Percentiles rank a stretch among this genome's conserved stretches.
phyloP scores from a whole-genome alignment of 768 basidiomycete species.

The Asterophora parasitica region DNA sequence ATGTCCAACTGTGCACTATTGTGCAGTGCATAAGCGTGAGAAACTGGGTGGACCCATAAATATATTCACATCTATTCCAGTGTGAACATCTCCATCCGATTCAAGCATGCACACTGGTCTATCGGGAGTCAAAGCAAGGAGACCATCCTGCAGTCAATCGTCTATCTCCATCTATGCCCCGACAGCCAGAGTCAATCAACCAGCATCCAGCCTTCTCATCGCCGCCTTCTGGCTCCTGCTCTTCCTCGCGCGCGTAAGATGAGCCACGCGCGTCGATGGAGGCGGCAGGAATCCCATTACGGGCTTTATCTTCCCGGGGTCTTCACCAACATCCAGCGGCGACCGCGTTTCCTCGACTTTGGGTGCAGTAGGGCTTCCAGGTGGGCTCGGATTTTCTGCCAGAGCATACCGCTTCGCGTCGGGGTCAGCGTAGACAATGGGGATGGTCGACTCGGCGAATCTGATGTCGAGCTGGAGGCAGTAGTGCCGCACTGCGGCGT shows the following conservation, averaged over 20 bases:
- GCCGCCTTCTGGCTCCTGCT: slow-evolving; percentile 38
- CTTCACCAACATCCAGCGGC: slow-evolving; percentile 20
- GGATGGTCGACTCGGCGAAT: slow-evolving; percentile 55
- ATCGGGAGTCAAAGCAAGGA: too few relatives aligned
- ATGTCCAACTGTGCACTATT: too few relatives aligned
- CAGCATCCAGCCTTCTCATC: slow-evolving; percentile 30
- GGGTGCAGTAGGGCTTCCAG: slow-evolving; percentile 10
- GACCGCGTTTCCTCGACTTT: slow-evolving; percentile 14
- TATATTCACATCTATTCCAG: too few relatives aligned
- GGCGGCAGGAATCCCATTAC: slow-evolving; percentile 47
- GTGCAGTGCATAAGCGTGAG: too few relatives aligned
- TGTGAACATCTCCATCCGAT: too few relatives aligned
- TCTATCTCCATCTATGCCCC: too few relatives aligned
- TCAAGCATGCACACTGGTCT: too few relatives aligned
- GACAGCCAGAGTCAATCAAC: not conserved
- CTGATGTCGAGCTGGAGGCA: slow-evolving; percentile 65
- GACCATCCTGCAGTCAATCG: too few relatives aligned
- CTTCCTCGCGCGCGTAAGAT: slow-evolving; percentile 34
- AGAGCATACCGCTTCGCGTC: slow-evolving; percentile 21
- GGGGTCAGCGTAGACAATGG: slow-evolving; percentile 45
- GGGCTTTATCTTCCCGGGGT: slow-evolving; percentile 30
- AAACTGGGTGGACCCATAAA: too few relatives aligned
- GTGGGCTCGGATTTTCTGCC: slow-evolving; percentile 5
- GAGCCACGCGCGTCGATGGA: slow-evolving; percentile 26
- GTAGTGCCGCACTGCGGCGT: slow-evolving; percentile 72